phyloP scores from a whole-genome alignment of 805 yeast species.

The Metschnikowia matae region DNA sequence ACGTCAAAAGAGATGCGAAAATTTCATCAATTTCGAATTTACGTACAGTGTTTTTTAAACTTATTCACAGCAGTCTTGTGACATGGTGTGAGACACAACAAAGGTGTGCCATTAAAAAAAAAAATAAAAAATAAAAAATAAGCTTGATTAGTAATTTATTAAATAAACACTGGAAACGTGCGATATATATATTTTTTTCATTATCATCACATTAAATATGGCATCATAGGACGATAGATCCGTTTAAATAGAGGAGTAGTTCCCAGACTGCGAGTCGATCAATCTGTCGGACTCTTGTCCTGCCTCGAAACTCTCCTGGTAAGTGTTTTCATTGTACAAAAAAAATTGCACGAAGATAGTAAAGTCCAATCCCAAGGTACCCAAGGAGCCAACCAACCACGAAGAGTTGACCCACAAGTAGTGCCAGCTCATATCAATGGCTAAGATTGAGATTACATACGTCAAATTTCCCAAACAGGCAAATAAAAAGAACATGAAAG shows the following conservation, averaged over 20 bases:
- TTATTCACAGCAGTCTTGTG: too few species aligned
- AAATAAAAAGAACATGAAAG: constrained; percentile 87
- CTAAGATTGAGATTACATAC: constrained; percentile 79
- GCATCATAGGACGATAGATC: neutral
- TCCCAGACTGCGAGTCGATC: constrained; percentile 7
- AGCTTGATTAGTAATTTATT: neutral
- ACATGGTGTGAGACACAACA: too few species aligned
- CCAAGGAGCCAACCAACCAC: constrained; percentile 90
- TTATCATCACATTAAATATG: neutral
- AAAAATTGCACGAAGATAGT: constrained; percentile 84
- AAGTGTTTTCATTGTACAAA: constrained; percentile 49
- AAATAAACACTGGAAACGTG: neutral
- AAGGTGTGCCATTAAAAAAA: too few species aligned
- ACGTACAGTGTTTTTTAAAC: too few species aligned
- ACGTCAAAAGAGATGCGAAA: neutral
- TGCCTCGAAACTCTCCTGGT: constrained; percentile 4
- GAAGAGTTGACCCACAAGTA: constrained; percentile 80
- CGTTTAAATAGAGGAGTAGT: constrained; percentile 10
- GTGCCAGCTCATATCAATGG: constrained; percentile 63
- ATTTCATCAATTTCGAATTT: too few species aligned
- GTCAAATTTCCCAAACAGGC: constrained; percentile 94
- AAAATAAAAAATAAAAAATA: neutral
- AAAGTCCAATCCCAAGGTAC: constrained; percentile 80
- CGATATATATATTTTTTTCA: neutral
- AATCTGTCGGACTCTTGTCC: constrained; percentile 11